Conservation (phyloP, 768 basidiomycete species). For the Tephrocybe sp. region DNA sequence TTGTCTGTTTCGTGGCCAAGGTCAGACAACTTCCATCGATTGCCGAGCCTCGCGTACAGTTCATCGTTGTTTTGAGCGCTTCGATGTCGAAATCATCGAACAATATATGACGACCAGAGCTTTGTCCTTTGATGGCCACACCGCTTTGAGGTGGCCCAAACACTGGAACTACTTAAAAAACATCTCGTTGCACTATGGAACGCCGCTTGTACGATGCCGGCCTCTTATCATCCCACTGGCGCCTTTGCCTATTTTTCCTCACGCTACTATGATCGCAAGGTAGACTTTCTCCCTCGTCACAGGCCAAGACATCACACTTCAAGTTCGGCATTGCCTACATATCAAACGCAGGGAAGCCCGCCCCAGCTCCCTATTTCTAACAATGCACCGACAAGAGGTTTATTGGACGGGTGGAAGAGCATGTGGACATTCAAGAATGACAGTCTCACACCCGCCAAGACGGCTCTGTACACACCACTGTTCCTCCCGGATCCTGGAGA, state of each 20-base stretch:
- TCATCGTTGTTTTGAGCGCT: neutral
- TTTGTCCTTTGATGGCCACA: slow-evolving; percentile 15
- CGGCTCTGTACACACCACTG: neutral
- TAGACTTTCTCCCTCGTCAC: neutral
- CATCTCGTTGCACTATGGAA: neutral
- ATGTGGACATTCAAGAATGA: slow-evolving; percentile 2
- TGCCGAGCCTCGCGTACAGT: neutral
- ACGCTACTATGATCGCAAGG: neutral
- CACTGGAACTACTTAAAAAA: slow-evolving; percentile 8
- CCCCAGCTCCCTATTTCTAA: neutral
- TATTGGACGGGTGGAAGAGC: neutral
- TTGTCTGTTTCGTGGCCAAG: too few species aligned
- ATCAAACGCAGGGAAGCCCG: neutral
- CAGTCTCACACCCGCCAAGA: neutral
- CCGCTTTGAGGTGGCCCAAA: slow-evolving; percentile 12
- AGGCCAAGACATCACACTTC: neutral
- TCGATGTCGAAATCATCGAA: neutral
- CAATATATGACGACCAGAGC: slow-evolving; percentile 9
- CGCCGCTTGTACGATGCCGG: neutral
- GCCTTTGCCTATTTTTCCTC: neutral
- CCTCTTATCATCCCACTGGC: neutral
- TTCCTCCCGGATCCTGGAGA: neutral
- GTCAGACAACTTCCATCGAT: neutral
- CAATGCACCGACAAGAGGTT: neutral
- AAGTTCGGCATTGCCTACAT: too few species aligned